These are phyloP conservation scores for Pseudotsuga menziesii DNA, from an alignment of 75 land plant genomes.

Conservation along the genomic window DNA sequence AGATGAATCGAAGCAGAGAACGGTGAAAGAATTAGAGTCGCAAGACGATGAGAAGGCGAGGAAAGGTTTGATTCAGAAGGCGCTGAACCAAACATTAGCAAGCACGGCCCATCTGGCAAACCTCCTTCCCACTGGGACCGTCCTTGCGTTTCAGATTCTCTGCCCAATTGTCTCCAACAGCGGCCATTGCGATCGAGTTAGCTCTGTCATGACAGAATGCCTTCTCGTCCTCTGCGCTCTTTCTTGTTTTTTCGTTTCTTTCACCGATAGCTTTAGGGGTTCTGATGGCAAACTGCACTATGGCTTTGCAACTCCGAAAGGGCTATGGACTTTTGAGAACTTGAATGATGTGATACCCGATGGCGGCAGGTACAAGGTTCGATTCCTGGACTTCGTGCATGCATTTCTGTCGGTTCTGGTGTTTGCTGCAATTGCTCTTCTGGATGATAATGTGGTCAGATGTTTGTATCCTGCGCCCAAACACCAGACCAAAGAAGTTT, in stretches of 20 bases:
- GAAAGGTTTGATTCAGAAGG: neutral
- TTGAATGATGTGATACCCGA: neutral
- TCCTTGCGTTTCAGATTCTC: constrained; percentile 19
- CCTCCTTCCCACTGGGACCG: constrained; percentile 25
- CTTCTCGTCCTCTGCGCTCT: constrained; percentile 24
- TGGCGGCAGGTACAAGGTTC: constrained; percentile 20
- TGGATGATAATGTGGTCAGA: constrained; percentile 34
- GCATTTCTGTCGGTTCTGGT: constrained; percentile 39
- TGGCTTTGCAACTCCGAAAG: constrained; percentile 49
- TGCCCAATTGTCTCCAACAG: constrained; percentile 7
- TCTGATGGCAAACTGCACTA: constrained; percentile 44
- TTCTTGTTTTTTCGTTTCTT: constrained; percentile 35
- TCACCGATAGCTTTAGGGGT: constrained; percentile 66
- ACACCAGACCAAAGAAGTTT: constrained; percentile 28
- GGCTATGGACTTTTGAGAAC: constrained; percentile 51
- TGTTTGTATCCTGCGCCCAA: constrained; percentile 41
- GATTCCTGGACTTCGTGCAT: constrained; percentile 55
- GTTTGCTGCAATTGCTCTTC: constrained; percentile 34
- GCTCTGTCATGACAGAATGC: constrained; percentile 4
- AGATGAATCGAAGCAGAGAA: too few species aligned
- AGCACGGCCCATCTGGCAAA: constrained; percentile 17
- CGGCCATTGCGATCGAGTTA: constrained; percentile 9
- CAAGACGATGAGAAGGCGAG: neutral
- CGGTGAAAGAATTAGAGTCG: neutral
- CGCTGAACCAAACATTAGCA: neutral